These are phyloP conservation scores for Suillus americanus DNA, from an alignment of 768 basidiomycete species.

Conservation along the genomic window DNA sequence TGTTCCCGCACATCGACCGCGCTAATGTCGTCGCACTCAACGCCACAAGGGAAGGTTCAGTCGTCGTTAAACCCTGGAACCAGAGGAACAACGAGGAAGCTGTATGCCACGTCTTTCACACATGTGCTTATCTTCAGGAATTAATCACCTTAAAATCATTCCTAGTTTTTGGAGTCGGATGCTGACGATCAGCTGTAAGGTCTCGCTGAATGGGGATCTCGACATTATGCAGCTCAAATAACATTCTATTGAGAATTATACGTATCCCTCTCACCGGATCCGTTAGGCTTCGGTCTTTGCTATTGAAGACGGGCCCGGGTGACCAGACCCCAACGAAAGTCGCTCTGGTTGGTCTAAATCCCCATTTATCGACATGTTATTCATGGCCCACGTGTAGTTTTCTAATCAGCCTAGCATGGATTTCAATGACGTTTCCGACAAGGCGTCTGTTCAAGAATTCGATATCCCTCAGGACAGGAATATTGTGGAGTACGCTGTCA, in stretches of 20 bases:
- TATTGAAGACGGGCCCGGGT: constrained; percentile 81
- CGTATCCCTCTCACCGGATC: constrained; percentile 87
- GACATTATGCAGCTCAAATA: constrained; percentile 9
- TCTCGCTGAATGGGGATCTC: neutral
- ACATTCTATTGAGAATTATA: constrained; percentile 57
- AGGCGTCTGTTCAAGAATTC: constrained; percentile 70
- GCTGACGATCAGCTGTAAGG: constrained; percentile 86
- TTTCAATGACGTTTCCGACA: constrained; percentile 70
- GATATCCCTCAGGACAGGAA: constrained; percentile 68
- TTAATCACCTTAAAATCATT: neutral
- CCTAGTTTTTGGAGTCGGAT: constrained; percentile 82
- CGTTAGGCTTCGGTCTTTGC: constrained; percentile 78
- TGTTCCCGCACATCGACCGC: constrained; percentile 76
- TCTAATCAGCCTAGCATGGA: constrained; percentile 78
- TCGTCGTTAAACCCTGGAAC: constrained; percentile 87
- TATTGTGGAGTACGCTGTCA: constrained; percentile 82
- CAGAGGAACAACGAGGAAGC: constrained; percentile 65
- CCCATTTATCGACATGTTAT: neutral
- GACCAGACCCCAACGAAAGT: constrained; percentile 77
- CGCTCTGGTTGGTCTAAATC: constrained; percentile 51
- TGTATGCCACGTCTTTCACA: constrained; percentile 40
- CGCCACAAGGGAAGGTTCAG: constrained; percentile 46
- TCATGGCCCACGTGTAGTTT: constrained; percentile 45
- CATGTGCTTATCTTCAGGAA: constrained; percentile 3
- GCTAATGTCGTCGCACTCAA: constrained; percentile 82